A percentile compares a stretch with the other conserved stretches of the same genome.
These are phyloP conservation scores for Intubia oerlemansii DNA, from an alignment of 2,329 filamentous ascomycete genomes.

Conservation along the genomic window DNA sequence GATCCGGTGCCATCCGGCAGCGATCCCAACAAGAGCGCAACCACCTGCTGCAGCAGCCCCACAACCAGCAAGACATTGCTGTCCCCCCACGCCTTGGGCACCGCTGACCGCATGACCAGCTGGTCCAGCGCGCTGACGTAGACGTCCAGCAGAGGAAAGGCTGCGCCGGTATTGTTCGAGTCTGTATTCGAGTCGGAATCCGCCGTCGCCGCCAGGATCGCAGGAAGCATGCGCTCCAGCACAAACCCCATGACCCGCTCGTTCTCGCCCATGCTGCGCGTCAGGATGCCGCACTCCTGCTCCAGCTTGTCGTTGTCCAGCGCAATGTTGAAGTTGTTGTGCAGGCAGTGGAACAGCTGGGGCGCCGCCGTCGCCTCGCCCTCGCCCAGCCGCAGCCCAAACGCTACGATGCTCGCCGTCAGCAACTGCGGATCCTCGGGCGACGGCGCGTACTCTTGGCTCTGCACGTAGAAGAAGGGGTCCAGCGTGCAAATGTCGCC, in stretches of 20 bases:
- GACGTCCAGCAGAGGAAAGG: constrained; percentile 27
- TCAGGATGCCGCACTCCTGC: constrained; percentile 23
- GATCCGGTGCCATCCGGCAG: no score
- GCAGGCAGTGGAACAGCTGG: constrained; percentile 33
- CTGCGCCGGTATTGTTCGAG: no score
- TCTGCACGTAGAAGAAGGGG: constrained; percentile 33
- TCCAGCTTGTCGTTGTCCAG: constrained; percentile 25
- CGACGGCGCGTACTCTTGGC: constrained; percentile 31
- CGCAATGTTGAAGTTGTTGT: constrained; percentile 34
- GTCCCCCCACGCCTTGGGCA: constrained; percentile 17
- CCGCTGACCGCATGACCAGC: constrained; percentile 14
- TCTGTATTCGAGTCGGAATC: no score
- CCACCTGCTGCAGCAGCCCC: neutral
- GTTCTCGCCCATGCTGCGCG: constrained; percentile 23
- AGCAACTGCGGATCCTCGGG: constrained; percentile 33
- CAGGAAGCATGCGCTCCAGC: constrained; percentile 30
- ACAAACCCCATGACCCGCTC: constrained; percentile 23
- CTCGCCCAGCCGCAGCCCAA: constrained; percentile 31
- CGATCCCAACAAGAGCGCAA: neutral
- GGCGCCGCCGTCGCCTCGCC: constrained; percentile 24
- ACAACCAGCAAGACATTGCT: constrained; percentile 12
- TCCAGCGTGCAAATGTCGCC: constrained; percentile 31
- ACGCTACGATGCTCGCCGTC: constrained; percentile 31
- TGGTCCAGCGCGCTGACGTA: constrained; percentile 22
- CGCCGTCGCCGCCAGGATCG: constrained; percentile 21